Evolutionary conservation across 164 flowering plant species (phyloP), one percentile per base, ranked within the genome.

Genomic region (Berberis vulgaris): DNA sequence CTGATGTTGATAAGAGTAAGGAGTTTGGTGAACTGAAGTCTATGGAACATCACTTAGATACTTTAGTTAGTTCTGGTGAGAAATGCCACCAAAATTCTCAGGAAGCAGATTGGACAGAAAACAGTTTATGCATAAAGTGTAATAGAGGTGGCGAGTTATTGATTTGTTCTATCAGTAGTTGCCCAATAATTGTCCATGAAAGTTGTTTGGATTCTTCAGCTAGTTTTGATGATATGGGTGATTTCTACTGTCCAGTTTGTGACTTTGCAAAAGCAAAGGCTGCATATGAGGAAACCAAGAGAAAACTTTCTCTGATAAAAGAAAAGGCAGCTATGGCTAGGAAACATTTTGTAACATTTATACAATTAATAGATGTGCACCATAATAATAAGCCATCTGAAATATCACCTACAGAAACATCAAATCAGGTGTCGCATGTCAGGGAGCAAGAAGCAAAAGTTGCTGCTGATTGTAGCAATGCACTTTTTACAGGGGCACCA

Each of bases 231-330:
- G 69, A 69, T n/a, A 61, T 45, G 10, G 87, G 83, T 7, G 69
- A 71, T 6, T 89, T 87, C 69, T 76, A 71, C 66, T 89, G 97
- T 66, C 97, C 91, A 10, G 84, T 84, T 65, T 89, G 94, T 78
- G 73, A 75, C 26, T 87, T 81, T 79, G 72, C 81, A 26, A 74
- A 41, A 50, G 80, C 88, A 54, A 68, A 77, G 43, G 73, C 79
- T 9, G 80, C 76, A 49, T 83, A 77, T 66, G 54, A 60, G 41
- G 78, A 77, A 63, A 69, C 74, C 7, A 84, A 81, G 83, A 74
- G 71, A 61, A 74, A 57, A n/a, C 62, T 42, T 57, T n/a, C 61
- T 13, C 12, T 58, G 47, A 47, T 49, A 10, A 67, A 67, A 60
- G 45, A 71, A 52, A 71, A 76, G 54, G 62, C 64, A 26, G 66